Conservation (phyloP, 306 rosid species). For the Acacia crassicarpa region DNA sequence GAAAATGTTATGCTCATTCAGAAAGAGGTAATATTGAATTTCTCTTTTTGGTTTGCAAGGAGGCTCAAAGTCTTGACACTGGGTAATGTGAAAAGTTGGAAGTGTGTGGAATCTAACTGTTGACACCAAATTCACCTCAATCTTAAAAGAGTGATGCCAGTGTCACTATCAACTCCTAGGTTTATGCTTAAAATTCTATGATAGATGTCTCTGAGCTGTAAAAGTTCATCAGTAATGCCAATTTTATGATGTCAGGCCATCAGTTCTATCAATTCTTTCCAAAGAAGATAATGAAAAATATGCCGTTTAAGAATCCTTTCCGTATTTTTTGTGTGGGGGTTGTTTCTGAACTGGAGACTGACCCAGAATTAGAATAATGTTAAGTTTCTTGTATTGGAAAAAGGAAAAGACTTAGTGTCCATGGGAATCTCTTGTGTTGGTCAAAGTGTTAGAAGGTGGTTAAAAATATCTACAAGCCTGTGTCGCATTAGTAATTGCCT, state of each 20-base stretch:
- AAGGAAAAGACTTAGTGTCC: too few species aligned
- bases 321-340: neutral
- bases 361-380: neutral
- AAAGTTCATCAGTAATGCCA: neutral
- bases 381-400: neutral
- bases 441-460: neutral
- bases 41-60: neutral
- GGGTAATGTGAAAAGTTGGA: neutral
- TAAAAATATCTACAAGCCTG: neutral
- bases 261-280: neutral
- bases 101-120: neutral
- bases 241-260: neutral
- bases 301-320: neutral
- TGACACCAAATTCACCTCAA: neutral
- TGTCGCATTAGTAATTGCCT: neutral
- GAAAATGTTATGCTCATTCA: constrained; percentile 42
- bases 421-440: neutral
- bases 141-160: neutral
- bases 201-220: neutral
- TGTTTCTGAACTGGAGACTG: neutral
- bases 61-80: neutral
- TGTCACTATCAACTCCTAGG: neutral
- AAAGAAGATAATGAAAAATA: neutral
- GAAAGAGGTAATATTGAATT: constrained; percentile 45
- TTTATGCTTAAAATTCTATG: neutral